Base-by-base conservation (phyloP, 2,329 filamentous ascomycete species). In the Xylogone sp. region DNA sequence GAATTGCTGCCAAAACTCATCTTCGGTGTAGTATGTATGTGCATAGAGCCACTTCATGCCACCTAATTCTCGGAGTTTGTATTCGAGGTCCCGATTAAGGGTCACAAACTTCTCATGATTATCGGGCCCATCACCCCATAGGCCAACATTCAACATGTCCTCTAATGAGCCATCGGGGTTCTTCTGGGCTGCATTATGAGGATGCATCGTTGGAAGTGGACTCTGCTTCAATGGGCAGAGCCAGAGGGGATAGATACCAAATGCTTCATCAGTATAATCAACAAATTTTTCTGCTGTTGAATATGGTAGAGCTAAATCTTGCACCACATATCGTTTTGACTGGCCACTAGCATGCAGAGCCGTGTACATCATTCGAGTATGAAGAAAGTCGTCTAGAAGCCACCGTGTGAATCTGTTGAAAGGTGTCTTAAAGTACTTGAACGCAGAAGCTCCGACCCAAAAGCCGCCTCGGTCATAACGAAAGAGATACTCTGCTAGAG, bases 41-140 rank as follows among this genome's bases (percentile, higher is more conserved):
- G 90, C 89, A 69, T 95, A 95, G 13, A 95, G 74, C 85, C 88
- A 94, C 72, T 95, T 95, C 71, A 86, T 81, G 2, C 90, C 90
- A 48, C 84, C 84, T 2, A 94, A 76, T 56, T 82, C 75, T 43
- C 74, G 73, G 6, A 91, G 80, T 64, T 86, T 86, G 27, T 75
- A 70, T 71, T 95, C 90, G 21, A 95, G 76, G 21, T 75, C 75
- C 19, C 86, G 79, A 68, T 95, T 95, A 62, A 81, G 80, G 24
- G 70, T 65, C 2, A 91, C 75, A 62, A 92, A 93, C 12, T 75
- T 75, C 1, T 69, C 66, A 1, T 54, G 43, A 46, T 76, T 64
- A 2, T 72, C 67, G 1, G 85, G 81, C 10, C 87, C 88, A 67
- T 84, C 88, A 9, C 89, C 89, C 89, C 90, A 96, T 29, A 95